Conservation (phyloP, 129 eudicot species). For the Pulicaria dysenterica region DNA sequence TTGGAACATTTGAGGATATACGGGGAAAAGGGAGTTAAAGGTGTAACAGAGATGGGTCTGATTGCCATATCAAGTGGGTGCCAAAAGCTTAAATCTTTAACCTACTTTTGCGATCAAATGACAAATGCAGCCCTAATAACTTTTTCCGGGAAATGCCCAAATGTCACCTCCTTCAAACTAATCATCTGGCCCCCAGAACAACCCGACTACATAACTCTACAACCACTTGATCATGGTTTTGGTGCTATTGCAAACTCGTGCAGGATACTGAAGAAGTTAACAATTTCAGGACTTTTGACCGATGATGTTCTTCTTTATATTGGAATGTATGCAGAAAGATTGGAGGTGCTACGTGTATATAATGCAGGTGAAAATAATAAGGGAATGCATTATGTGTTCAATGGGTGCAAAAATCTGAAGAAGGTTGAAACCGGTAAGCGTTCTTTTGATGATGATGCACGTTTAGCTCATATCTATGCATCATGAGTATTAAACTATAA, state of each 20-base stretch:
- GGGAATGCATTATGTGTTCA: conserved; percentile 64
- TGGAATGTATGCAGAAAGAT: conserved; percentile 81
- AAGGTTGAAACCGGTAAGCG: conserved; percentile 61
- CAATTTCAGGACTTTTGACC: conserved; percentile 75
- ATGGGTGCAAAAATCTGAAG: conserved; percentile 80
- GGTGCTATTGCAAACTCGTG: conserved; percentile 76
- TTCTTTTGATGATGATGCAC: conserved; percentile 49
- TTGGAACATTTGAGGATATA: conserved; percentile 73
- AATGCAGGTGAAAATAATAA: conserved; percentile 72
- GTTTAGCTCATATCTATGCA: conserved; percentile 45
- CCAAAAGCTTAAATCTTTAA: conserved; percentile 59
- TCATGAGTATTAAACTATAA: conserved; percentile 57
- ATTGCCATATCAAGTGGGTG: conserved; percentile 74
- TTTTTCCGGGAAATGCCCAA: conserved; percentile 71
- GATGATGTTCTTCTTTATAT: conserved; percentile 73
- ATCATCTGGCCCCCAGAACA: conserved; percentile 51
- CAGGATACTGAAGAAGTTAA: conserved; percentile 63
- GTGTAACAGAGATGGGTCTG: conserved; percentile 73
- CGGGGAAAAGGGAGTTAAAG: conserved; percentile 41
- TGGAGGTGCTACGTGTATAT: conserved; percentile 69
- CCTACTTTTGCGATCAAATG: conserved; percentile 75
- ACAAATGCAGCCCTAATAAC: conserved; percentile 74
- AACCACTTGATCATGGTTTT: conserved; percentile 78
- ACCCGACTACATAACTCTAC: conserved; percentile 69
- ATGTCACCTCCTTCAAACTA: conserved; percentile 56